Conservation (phyloP, 2,329 filamentous ascomycete species). For the Penicillium janthinellum region DNA sequence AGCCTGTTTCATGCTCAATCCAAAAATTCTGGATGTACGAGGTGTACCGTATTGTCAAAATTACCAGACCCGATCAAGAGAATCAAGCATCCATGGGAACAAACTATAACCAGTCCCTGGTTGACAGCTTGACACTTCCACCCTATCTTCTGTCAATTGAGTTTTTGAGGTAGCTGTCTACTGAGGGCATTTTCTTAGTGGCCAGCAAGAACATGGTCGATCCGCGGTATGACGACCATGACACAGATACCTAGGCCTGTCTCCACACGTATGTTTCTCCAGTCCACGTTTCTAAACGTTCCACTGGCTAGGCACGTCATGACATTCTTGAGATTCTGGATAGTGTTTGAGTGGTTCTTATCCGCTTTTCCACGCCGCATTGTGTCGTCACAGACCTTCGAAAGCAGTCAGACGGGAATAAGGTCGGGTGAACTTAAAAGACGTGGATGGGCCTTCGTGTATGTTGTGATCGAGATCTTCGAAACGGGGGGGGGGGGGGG, state of each 20-base stretch:
- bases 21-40: too few species aligned
- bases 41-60: not conserved
- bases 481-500: too few species aligned
- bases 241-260: slow-evolving; percentile 13
- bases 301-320: slow-evolving; percentile 21
- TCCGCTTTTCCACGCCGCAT: slow-evolving; percentile 10
- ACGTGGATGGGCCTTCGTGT: not conserved
- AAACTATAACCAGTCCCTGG: not conserved
- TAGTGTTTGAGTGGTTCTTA: not conserved
- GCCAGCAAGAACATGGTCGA: slow-evolving; percentile 7
- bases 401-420: not conserved
- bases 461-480: not conserved
- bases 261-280: not conserved
- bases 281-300: not conserved
- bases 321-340: not conserved
- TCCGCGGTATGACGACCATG: slow-evolving; percentile 22
- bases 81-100: not conserved
- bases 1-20: not conserved
- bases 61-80: not conserved
- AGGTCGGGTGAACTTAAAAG: slow-evolving; percentile 16
- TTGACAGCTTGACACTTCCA: not conserved
- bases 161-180: not conserved
- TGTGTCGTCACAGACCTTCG: slow-evolving; percentile 23
- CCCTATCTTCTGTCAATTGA: not conserved
- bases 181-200: slow-evolving; percentile 7